Evolutionary conservation across 306 rosid species (phyloP).

Genomic region (Comarum palustre): DNA sequence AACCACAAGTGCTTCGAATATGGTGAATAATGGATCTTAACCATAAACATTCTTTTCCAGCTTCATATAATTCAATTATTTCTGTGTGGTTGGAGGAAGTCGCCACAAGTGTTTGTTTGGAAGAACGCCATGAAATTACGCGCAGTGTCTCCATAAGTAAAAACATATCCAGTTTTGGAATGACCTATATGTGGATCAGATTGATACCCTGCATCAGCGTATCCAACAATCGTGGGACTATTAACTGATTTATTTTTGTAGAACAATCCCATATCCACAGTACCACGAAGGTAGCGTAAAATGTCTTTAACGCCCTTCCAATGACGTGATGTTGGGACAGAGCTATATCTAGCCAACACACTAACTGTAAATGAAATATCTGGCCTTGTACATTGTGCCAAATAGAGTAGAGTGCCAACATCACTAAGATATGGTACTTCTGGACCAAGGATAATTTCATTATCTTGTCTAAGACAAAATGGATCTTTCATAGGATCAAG

Average conservation of each 20-base stretch:
- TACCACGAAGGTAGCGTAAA: background rate
- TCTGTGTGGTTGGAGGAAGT: constrained; percentile 10
- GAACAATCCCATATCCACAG: background rate
- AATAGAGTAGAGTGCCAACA: background rate
- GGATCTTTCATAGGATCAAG: background rate
- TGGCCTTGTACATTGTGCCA: background rate
- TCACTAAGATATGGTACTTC: constrained; percentile 13
- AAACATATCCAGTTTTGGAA: background rate
- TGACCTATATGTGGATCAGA: background rate
- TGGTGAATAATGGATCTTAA: background rate
- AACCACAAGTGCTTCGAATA: no score
- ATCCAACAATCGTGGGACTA: background rate
- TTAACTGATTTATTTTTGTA: background rate
- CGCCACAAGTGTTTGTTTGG: background rate
- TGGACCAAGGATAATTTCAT: constrained; percentile 7
- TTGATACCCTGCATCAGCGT: background rate
- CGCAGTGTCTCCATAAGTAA: background rate
- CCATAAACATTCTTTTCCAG: background rate
- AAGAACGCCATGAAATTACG: constrained; percentile 7
- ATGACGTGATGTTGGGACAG: background rate
- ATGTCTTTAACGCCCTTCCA: background rate
- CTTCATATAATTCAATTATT: background rate
- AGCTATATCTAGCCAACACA: constrained; percentile 8
- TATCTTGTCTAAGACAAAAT: no score
- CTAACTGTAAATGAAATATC: background rate